Base-by-base conservation (phyloP, 768 basidiomycete genomes). In the Albatrellus ellisii region DNA sequence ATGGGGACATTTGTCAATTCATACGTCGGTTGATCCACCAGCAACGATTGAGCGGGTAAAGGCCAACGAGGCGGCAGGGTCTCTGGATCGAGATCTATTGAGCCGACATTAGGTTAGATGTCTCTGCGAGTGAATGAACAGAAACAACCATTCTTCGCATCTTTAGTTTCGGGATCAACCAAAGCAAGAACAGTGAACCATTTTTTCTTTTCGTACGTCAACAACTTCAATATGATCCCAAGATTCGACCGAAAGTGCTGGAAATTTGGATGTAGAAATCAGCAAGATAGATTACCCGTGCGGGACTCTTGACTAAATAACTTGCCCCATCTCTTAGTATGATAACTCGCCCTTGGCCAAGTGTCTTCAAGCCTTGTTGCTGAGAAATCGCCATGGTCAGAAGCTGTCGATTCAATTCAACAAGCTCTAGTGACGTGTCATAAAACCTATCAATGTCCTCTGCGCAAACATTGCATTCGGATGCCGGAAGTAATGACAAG, bases 21-120 rank as follows among this genome's bases (percentile, higher is more conserved):
- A 54, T 89, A 94, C 1, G 69, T 69, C 1, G 67, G 65, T 26
- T 74, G 63, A 1, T 73, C 62, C 0, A 71, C 66, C 3, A 63
- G 46, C 12, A 82, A 55, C 1, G 60, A 63, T 15, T 59, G 57
- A 1, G 78, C 66, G 1, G 52, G 54, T 3, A 81, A 73, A 0
- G 87, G 88, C 90, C 90, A 97, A 31, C 56, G 59, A 3, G 95
- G 95, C 8, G 83, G 66, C 12, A 88, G 58, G 4, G 65, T 62
- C 46, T 73, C 65, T 22, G 57, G 54, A 32, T 78, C 70, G 25
- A 74, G 53, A 52, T 84, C 88, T 89, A 36, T 12, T 3, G 18
- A 36, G 20, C 14, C 8, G 14, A 20, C 22, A 26, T 12, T 29
- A 11, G 24, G 21, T 27, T 17, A 26, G 14, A 4, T 21, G 40